Evolutionary conservation across 2,329 filamentous ascomycete genomes (phyloP), one percentile per base, ranked within the genome.

Genomic region (Aspergillus latus): DNA sequence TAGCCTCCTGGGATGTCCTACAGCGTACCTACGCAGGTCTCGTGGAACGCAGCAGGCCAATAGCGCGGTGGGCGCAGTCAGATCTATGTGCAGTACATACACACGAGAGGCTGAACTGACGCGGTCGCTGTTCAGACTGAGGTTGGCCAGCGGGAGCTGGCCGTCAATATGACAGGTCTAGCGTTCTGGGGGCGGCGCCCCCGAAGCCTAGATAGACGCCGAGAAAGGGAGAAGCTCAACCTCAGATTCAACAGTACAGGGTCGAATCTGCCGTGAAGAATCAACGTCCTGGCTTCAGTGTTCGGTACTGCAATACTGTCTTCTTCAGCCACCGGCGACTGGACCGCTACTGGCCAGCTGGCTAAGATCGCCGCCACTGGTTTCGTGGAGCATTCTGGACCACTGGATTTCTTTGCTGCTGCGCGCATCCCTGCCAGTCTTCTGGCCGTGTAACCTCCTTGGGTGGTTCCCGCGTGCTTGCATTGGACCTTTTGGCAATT

Each of bases 301-400:
- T 16, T 28, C 26, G 26, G 26, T 26, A 26, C 26, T 28, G 26
- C 26, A 28, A 5, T 28, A 6, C 28, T 39, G 9, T 26, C 8
- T 10, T 37, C 36, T 39, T 13, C 26, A 45, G 16, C 43, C 16
- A 49, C 32, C 37, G 47, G 28, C 29, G 36, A 39, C 36, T n/a
- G 36, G 32, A n/a, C 36, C 36, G 11, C n/a, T 11, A 39, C 10
- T 39, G 36, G 36, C 36, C 36, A 49, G 47, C 47, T 49, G 47
- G 47, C 47, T 28, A 34, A 53, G 50, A 53, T 53, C 50, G 43
- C 50, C 63, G 60, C 62, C 62, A 56, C 49, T 53, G 50, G 53
- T 56, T 65, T 61, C 62, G 63, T 65, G 63, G 63, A 63, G 53
- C 52, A 16, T 52, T 65, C 57, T 65, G 43, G 39, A 40, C 63